Evolutionary conservation across 2,329 filamentous ascomycete genomes (phyloP).

Genomic region (Microdochium nivale): DNA sequence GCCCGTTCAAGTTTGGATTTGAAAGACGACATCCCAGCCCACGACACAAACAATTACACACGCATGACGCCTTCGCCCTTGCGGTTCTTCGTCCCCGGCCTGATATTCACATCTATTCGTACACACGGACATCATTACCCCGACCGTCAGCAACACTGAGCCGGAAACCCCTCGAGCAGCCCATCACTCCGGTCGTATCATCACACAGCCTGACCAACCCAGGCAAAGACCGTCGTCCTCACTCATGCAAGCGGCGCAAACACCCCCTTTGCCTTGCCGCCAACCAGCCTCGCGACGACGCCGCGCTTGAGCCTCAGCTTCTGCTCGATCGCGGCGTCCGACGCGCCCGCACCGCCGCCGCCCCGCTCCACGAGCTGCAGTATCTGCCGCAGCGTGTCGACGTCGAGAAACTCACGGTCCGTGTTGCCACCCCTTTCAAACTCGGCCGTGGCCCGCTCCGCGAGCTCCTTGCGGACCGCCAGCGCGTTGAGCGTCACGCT

Average conservation of each 20-base stretch:
- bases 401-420: constrained; percentile 35
- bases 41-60: too few relatives aligned
- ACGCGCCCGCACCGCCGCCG: constrained; percentile 19
- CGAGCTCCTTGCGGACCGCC: constrained; percentile 34
- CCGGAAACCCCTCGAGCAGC: too few relatives aligned
- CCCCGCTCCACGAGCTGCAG: constrained; percentile 29
- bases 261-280: constrained; percentile 19
- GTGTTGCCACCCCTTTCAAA: constrained; percentile 27
- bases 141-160: too few relatives aligned
- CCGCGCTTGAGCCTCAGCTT: constrained; percentile 35
- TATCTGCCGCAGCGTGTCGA: constrained; percentile 36
- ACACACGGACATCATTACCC: too few relatives aligned
- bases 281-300: constrained; percentile 34
- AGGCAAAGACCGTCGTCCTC: neutral
- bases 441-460: constrained; percentile 34
- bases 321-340: constrained; percentile 30
- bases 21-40: too few relatives aligned
- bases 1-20: too few relatives aligned
- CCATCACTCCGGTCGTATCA: too few relatives aligned
- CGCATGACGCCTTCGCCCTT: too few relatives aligned
- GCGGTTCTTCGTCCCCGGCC: too few relatives aligned
- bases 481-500: constrained; percentile 40
- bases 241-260: constrained; percentile 24
- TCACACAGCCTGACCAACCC: too few relatives aligned
- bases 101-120: too few relatives aligned